A percentile compares a stretch with the other conserved stretches of the same genome.
These are phyloP conservation scores for Hyaloscypha hepaticicola DNA, from an alignment of 495 filamentous ascomycete species.

Conservation along the genomic window DNA sequence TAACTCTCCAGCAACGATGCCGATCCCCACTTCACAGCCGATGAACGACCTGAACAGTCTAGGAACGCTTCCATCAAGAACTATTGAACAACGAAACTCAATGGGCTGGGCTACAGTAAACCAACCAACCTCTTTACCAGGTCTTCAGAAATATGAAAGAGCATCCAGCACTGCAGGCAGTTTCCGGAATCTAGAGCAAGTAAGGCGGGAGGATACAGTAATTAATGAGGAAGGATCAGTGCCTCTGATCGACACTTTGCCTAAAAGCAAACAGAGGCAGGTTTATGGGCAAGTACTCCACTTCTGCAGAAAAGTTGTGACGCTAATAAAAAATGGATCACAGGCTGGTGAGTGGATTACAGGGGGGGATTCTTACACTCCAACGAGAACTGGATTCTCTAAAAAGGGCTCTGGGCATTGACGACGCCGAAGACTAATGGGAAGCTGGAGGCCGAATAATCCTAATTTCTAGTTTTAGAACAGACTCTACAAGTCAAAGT, in stretches of 20 bases:
- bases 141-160: background rate
- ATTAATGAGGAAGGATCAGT: conserved; percentile 18
- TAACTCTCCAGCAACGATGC: conserved; percentile 15
- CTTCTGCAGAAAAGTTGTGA: background rate
- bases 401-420: conserved; percentile 30
- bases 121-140: conserved; percentile 12
- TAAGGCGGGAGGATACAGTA: conserved; percentile 21
- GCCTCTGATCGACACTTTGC: conserved; percentile 29
- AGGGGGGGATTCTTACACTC: conserved; percentile 31
- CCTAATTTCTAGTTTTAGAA: background rate
- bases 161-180: background rate
- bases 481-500: background rate
- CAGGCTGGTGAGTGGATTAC: conserved; percentile 25
- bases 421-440: conserved; percentile 24
- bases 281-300: conserved; percentile 17
- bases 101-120: conserved; percentile 30
- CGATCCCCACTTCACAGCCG: conserved; percentile 8
- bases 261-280: conserved; percentile 31
- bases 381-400: conserved; percentile 28
- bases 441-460: background rate
- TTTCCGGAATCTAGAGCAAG: conserved; percentile 16
- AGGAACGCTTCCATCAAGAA: background rate
- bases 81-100: conserved; percentile 8
- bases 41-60: conserved; percentile 1
- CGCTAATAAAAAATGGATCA: background rate